Evolutionary conservation across 2,329 filamentous ascomycete species (phyloP), one percentile per base, ranked within the genome.

Genomic region (Fusarium sulawesiense): DNA sequence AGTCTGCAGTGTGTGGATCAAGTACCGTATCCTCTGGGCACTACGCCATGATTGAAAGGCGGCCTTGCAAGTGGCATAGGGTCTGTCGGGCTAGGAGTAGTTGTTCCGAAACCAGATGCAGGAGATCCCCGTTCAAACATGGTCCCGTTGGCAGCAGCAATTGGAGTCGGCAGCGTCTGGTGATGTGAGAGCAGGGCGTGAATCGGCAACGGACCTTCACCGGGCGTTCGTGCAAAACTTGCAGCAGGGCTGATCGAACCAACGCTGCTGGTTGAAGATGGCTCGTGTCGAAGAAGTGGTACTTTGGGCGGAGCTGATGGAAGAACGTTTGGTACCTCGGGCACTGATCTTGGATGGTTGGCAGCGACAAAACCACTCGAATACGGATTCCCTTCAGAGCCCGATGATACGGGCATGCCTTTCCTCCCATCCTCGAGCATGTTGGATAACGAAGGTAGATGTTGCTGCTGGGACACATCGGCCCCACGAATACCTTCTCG

Each of bases 181-280:
- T 82, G 81, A 8, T 82, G 81, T 4, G 82, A 82, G 21, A 88
- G 76, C 1, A 89, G 78, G 0, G 86, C 83, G 67, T 88, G 86
- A 25, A 88, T 88, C 2, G 87, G 85, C 13, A 88, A 70, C 2
- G 84, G 80, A 0, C 84, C 83, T 40, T 88, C 86, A 48, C 83
- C 82, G 1, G 83, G 81, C 7, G 83, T 83, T 44, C 85, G 80
- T 4, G 73, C 66, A 54, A 76, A 76, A 34, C 75, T 78, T 20
- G 66, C 66, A 23, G 78, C 79, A 2, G 83, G 83, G 16, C 78
- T 81, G 4, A 78, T 73, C 4, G 85, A 84, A 3, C 79, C 78
- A 42, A 79, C 76, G 48, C 82, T 86, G 32, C 81, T 81, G 18
- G 71, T 78, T 6, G 83, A 85, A 4, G 83, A 84, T 21, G 81